These are phyloP conservation scores for Xylariaceae sp. DNA, from an alignment of 2,329 filamentous ascomycete genomes.

Conservation along the genomic window DNA sequence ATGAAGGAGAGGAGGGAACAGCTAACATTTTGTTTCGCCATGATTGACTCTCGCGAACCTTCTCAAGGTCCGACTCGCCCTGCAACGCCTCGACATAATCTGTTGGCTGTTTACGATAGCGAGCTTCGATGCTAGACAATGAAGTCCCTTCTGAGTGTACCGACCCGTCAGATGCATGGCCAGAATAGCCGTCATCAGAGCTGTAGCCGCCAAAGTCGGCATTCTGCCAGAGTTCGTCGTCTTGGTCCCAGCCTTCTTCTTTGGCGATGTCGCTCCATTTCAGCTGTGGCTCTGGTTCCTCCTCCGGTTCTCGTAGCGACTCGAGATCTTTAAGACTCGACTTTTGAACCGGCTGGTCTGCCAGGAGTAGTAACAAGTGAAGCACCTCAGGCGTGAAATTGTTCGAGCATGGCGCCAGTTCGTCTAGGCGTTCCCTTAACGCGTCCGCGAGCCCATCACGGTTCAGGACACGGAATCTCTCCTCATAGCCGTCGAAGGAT, in stretches of 20 bases:
- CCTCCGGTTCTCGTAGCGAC: conserved; percentile 41
- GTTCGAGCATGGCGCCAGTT: conserved; percentile 47
- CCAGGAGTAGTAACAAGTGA: conserved; percentile 71
- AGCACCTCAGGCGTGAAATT: conserved; percentile 76
- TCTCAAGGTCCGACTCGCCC: conserved; percentile 33
- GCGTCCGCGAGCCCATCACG: conserved; percentile 74
- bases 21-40: conserved; percentile 36
- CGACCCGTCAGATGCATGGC: conserved; percentile 34
- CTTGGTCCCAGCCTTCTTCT: conserved; percentile 66
- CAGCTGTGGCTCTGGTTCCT: conserved; percentile 44
- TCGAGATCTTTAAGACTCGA: conserved; percentile 61
- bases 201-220: conserved; percentile 60
- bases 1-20: conserved; percentile 30
- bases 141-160: conserved; percentile 35
- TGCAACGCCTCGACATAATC: conserved; percentile 36
- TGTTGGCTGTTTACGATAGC: conserved; percentile 25
- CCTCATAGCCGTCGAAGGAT: conserved; percentile 66
- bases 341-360: conserved; percentile 70
- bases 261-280: conserved; percentile 75
- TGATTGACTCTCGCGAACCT: conserved; percentile 39
- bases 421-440: conserved; percentile 51
- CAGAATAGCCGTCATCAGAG: conserved; percentile 53
- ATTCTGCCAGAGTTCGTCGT: conserved; percentile 64
- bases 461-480: conserved; percentile 77
- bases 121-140: conserved; percentile 30